Conservation (phyloP, 139 green algal species). For the Limnomonas spitsbergensis region DNA sequence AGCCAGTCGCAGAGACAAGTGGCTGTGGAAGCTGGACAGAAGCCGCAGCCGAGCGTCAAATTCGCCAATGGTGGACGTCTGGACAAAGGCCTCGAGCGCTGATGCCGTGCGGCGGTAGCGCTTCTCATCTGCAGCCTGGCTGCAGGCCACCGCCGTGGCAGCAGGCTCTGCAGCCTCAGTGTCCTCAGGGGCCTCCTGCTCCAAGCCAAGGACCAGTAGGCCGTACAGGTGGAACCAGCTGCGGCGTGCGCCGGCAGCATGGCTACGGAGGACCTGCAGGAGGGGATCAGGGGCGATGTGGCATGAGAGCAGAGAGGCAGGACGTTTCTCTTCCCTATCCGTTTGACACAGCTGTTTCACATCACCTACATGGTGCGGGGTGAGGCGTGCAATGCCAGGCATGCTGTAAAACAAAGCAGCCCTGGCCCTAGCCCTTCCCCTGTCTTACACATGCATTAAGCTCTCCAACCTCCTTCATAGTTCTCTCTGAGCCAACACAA, state of each 20-base stretch:
- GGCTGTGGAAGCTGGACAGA: conserved; percentile 52
- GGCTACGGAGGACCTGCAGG: conserved; percentile 17
- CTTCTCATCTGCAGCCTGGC: background rate
- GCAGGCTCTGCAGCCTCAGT: background rate
- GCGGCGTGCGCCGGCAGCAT: conserved; percentile 58
- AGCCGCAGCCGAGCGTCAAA: conserved; percentile 76
- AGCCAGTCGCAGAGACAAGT: conserved; percentile 42
- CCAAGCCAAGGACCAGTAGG: conserved; percentile 43
- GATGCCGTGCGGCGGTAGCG: conserved; percentile 31
- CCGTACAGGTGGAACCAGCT: conserved; percentile 91
- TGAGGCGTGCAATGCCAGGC: background rate
- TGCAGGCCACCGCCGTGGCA: background rate
- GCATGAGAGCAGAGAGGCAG: too few species aligned
- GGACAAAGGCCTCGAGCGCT: conserved; percentile 86
- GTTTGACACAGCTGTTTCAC: too few species aligned
- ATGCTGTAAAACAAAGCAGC: background rate
- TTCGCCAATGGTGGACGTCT: conserved; percentile 84
- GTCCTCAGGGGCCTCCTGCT: background rate
- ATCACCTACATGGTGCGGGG: too few species aligned
- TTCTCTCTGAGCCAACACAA: too few species aligned
- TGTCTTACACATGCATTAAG: too few species aligned
- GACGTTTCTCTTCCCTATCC: too few species aligned
- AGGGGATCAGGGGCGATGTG: too few species aligned
- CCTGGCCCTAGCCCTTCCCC: too few species aligned
- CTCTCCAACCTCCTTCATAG: too few species aligned